phyloP scores from a whole-genome alignment of 257 asterid genomes.

The Solanum medicagineum region DNA sequence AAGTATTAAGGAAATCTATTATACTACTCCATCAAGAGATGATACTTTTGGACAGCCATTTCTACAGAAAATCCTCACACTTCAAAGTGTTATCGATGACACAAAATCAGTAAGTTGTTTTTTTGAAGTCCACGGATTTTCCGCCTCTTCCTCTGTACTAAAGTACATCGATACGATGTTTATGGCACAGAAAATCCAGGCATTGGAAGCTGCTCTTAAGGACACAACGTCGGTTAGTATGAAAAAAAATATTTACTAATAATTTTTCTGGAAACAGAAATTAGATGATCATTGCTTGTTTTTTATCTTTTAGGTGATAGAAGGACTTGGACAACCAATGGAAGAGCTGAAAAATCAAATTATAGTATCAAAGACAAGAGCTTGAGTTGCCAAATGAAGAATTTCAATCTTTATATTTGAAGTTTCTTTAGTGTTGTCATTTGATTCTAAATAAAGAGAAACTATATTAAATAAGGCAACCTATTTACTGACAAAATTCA shows the following conservation, averaged over 20 bases:
- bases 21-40: conserved; percentile 3
- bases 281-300: neutral
- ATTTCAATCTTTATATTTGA: neutral
- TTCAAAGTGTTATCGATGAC: conserved; percentile 30
- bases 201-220: conserved; percentile 41
- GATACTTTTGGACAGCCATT: neutral
- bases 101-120: conserved; percentile 30
- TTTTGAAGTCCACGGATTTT: neutral
- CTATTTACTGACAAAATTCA: neutral
- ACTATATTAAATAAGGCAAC: neutral
- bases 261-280: neutral
- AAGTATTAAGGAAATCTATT: conserved; percentile 13
- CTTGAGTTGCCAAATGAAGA: neutral
- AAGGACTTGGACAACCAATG: conserved; percentile 38
- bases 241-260: neutral
- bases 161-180: neutral
- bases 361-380: neutral
- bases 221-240: conserved; percentile 53
- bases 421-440: neutral
- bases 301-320: conserved; percentile 30
- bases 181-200: conserved; percentile 41
- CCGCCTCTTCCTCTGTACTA: neutral
- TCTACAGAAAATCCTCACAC: conserved; percentile 24
- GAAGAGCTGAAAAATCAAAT: conserved; percentile 28
- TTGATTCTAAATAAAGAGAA: neutral